Percentiles rank a stretch among this genome's conserved stretches.
Conservation (phyloP, 177 flowering plant genomes). For the Telopea speciosissima region DNA sequence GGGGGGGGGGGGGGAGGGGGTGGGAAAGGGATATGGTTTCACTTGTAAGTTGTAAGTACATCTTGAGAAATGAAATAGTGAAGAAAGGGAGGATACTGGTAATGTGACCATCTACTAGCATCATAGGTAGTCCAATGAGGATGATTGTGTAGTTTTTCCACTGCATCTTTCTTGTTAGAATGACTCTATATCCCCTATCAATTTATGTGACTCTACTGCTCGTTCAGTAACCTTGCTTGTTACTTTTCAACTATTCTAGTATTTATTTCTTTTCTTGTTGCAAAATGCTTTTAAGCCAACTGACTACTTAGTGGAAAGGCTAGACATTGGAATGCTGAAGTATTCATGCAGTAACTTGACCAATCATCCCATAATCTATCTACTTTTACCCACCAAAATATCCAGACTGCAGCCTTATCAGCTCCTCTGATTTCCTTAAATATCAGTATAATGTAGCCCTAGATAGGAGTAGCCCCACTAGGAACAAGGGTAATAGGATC, state of each 20-base stretch:
- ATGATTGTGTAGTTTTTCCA: neutral
- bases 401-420: neutral
- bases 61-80: too few species aligned
- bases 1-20: too few species aligned
- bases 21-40: too few species aligned
- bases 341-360: neutral
- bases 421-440: neutral
- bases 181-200: neutral
- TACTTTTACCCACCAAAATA: neutral
- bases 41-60: too few species aligned
- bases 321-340: neutral
- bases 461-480: too few species aligned
- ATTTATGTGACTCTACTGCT: neutral
- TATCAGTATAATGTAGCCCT: too few species aligned
- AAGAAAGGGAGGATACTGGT: too few species aligned
- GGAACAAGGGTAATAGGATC: too few species aligned
- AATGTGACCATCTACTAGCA: too few species aligned
- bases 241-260: neutral
- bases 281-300: neutral
- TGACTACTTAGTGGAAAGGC: neutral
- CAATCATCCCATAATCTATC: neutral
- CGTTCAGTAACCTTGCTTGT: neutral
- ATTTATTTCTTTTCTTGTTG: neutral
- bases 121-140: neutral
- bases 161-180: neutral